Conservation (phyloP, 1,284 basidiomycete genomes). For the Bjerkandera adusta region DNA sequence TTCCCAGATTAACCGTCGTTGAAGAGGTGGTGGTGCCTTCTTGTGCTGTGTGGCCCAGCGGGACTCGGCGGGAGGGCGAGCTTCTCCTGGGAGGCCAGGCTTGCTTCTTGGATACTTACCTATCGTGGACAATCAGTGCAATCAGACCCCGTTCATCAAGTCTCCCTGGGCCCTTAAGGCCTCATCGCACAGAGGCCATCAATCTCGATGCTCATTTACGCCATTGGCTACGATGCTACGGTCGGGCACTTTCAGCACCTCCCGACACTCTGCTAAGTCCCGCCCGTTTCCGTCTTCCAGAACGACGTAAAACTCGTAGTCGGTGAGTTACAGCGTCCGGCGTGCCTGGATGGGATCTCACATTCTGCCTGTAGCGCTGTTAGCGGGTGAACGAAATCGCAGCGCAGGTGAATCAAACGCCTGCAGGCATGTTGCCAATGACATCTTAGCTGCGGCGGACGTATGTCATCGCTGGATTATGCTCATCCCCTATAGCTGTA, state of each 20-base stretch:
- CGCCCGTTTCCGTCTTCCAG: not conserved
- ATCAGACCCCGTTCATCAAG: conserved; percentile 9
- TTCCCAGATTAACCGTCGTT: not conserved
- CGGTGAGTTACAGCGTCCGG: not conserved
- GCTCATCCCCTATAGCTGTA: not conserved
- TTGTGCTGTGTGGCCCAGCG: not conserved
- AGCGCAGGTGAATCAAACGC: not conserved
- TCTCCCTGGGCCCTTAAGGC: not conserved
- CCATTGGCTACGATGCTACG: not conserved
- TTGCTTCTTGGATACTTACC: conserved; percentile 13
- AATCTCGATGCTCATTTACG: conserved; percentile 2
- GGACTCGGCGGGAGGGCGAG: not conserved
- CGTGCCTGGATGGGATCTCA: not conserved
- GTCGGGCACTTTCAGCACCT: not conserved
- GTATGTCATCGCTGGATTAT: not conserved
- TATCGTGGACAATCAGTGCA: conserved; percentile 17
- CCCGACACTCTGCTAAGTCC: not conserved
- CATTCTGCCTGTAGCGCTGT: no score
- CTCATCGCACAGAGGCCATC: not conserved
- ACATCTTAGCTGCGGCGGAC: not conserved
- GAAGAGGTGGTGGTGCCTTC: not conserved
- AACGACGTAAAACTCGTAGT: not conserved
- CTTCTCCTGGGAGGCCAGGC: not conserved
- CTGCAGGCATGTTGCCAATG: not conserved
- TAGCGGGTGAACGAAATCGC: no score